phyloP scores from a whole-genome alignment of 306 rosid species.

The Phaseolus lunatus region DNA sequence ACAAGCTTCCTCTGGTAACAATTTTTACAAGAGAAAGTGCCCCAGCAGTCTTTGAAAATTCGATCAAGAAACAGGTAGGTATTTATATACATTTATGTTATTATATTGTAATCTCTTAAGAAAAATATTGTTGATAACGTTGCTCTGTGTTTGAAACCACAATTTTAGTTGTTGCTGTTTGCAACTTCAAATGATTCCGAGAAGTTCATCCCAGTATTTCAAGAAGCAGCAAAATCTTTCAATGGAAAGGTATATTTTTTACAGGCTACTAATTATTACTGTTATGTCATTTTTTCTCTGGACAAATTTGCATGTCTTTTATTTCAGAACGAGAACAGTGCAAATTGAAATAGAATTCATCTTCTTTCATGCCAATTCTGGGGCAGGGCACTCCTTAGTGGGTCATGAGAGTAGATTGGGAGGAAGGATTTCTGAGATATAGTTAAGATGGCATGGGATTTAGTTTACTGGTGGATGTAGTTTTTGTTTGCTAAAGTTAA shows the following conservation, averaged over 20 bases:
- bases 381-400: conserved; percentile 13
- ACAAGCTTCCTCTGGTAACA: conserved; percentile 92
- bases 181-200: conserved; percentile 74
- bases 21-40: conserved; percentile 89
- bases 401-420: conserved; percentile 26
- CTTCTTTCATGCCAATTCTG: neutral
- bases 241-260: conserved; percentile 85
- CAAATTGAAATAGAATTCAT: conserved; percentile 15
- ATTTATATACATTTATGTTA: conserved; percentile 19
- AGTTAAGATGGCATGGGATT: conserved; percentile 17
- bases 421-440: conserved; percentile 13
- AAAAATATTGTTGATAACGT: conserved; percentile 16
- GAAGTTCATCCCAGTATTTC: conserved; percentile 71
- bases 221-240: conserved; percentile 80
- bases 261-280: conserved; percentile 8
- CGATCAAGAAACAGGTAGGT: conserved; percentile 92
- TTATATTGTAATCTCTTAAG: conserved; percentile 23
- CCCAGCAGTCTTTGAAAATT: conserved; percentile 80
- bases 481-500: neutral
- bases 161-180: conserved; percentile 75
- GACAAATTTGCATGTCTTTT: conserved; percentile 23
- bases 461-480: neutral
- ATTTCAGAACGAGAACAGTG: conserved; percentile 9
- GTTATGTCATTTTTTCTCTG: conserved; percentile 15
- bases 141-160: conserved; percentile 36